Base-by-base conservation (phyloP, 352 stramenopile species). In the Globisporangium rhizosaccharum region DNA sequence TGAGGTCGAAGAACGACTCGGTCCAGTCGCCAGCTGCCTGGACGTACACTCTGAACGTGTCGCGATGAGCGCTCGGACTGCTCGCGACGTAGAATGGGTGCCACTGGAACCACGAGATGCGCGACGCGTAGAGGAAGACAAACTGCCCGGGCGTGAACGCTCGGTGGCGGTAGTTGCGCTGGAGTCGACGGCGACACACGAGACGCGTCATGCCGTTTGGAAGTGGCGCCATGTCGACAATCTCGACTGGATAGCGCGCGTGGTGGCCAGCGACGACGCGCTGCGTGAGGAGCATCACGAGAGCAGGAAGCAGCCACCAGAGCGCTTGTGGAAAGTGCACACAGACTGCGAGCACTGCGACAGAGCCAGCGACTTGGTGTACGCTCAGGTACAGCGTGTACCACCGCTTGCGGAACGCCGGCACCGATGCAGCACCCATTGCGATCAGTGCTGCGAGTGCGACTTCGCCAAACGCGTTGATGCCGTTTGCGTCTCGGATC, bases 81-180 rank as follows among this genome's bases (percentile, higher is more conserved):
- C 59, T 73, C 7, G 68, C 58, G n/a, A 79, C 51, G 8, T 63
- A 65, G 20, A 71, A 75, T 1, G 62, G 62, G 46, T 65, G 50
- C 68, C 61, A 76, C 33, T 76, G 56, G 17, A 70, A 53, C 53
- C 59, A 70, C 2, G 71, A 79, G 11, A 76, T 47, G 12, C 60
- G 50, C 0, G 71, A 67, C 6, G 73, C 52, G 11, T 66, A 58
- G 17, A 79, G n/a, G 48, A 65, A 73, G 2, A 79, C 65, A 33
- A 58, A 55, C 53, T 79, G 67, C 1, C 71, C 71, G 0, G 71
- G 51, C 1, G 46, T 41, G 53, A 75, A 75, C 11, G 53, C 33
- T 11, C 18, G 30, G 10, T 41, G 50, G 2, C 11, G 9, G 3
- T 62, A 25, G 4, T 50, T 58, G 26, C 25, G 15, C 28, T 61